Base-by-base conservation (phyloP, 148 eudicot genomes). In the Dysphania ambrosioides region DNA sequence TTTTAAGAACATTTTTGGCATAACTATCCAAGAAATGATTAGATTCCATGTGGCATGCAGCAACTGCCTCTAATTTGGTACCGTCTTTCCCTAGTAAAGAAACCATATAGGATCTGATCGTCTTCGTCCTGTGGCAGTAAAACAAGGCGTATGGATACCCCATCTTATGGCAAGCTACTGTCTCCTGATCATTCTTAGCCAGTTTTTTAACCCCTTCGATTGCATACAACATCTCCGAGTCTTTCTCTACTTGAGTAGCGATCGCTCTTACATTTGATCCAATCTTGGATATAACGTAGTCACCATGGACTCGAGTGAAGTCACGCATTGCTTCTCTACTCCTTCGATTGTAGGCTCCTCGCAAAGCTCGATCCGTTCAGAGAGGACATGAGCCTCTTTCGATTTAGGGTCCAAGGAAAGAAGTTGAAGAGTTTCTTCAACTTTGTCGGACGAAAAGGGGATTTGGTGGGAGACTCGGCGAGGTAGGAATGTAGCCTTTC, bases 31-130 rank as follows among this genome's bases (percentile, higher is more conserved):
- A 85, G 72, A 81, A 82, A 9, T 61, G 74, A 21, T 86, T 73
- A 1, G 90, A 82, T 68, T 83, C 88, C 51, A 61, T 72, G 61
- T 88, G 92, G 55, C 92, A 88, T 5, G 86, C 83, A 0, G 82
- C 86, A 2, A 82, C 79, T 1, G 87, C 92, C 35, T 81, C 66
- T 13, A 76, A 82, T 65, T 63, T 82, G 0, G 78, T 78, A 35
- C 88, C 89, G 16, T 87, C 87, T 1, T 24, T 77, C 1, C 84
- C 90, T n/a, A 69, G 53, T 71, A 88, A 53, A 5, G 82, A 58
- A 21, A 81, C 85, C 78, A 56, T 29, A 29, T 85, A 87, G 1
- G 89, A 81, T 31, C 77, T 80, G 16, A 85, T 73, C 2, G 69
- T 68, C 6, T 35, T 66, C 4, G 81, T 82, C 73, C 77, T 78